Evolutionary conservation across 1,139 yeast species (phyloP).

Genomic region (Diutina ranongensis): DNA sequence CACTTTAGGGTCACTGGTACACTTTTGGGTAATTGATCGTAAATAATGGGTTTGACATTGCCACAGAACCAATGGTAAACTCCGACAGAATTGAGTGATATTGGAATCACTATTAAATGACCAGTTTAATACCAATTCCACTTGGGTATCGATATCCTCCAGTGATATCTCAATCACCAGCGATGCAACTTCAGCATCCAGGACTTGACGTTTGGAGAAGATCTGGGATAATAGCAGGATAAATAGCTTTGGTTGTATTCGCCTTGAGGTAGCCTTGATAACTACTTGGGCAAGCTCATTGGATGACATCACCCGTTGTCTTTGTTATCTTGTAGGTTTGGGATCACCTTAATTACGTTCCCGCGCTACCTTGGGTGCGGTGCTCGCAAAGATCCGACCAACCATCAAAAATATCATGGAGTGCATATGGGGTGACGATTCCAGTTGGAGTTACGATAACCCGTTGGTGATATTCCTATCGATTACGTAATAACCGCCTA

Average conservation of each 20-base stretch:
- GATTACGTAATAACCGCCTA: no score
- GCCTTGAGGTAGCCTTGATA: background rate
- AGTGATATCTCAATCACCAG: background rate
- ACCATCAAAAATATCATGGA: no score
- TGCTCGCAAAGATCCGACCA: no score
- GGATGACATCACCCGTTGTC: background rate
- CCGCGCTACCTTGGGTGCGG: no score
- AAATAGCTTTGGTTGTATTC: background rate
- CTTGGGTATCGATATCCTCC: background rate
- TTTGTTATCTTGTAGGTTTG: no score
- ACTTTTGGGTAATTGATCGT: background rate
- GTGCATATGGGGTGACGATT: no score
- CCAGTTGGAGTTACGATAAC: no score
- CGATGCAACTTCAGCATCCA: background rate
- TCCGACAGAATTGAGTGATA: background rate
- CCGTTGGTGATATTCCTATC: no score
- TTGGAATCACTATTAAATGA: background rate
- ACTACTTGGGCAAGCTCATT: conserved; percentile 2
- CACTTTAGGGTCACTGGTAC: background rate
- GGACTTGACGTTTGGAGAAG: background rate
- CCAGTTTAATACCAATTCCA: background rate
- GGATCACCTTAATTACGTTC: no score
- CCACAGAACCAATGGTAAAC: background rate
- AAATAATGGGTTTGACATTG: background rate
- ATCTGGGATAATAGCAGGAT: background rate